Percentiles rank a stretch among this genome's conserved stretches.
phyloP scores from a whole-genome alignment of 2,329 filamentous ascomycete genomes.

The Purpureocillium lavendulum region DNA sequence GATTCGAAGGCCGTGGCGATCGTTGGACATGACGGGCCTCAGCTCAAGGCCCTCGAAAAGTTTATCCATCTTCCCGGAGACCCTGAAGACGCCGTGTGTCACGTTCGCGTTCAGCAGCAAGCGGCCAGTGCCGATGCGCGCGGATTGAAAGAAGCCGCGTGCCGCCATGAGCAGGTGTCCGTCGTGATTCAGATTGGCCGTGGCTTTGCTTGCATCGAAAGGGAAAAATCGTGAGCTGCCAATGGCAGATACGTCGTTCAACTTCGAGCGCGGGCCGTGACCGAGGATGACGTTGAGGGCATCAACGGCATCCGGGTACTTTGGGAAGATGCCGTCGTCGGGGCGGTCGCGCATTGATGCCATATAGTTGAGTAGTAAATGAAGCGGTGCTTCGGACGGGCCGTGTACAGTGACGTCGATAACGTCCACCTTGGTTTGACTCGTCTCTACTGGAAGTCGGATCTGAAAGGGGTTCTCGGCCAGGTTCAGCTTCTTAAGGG shows the following conservation, averaged over 20 bases:
- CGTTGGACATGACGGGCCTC: background rate
- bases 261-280: slow-evolving; percentile 27
- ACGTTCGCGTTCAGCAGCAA: slow-evolving; percentile 48
- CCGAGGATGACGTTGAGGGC: slow-evolving; percentile 45
- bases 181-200: slow-evolving; percentile 15
- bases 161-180: slow-evolving; percentile 29
- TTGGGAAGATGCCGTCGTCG: slow-evolving; percentile 33
- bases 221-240: slow-evolving; percentile 43
- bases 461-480: slow-evolving; percentile 24
- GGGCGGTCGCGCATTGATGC: slow-evolving; percentile 29
- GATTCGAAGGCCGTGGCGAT: slow-evolving; percentile 3
- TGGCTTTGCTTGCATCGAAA: slow-evolving; percentile 20
- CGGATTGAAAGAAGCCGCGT: slow-evolving; percentile 48
- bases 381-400: slow-evolving; percentile 27
- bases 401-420: slow-evolving; percentile 34
- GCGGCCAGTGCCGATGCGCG: slow-evolving; percentile 43
- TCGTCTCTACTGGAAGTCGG: slow-evolving; percentile 21
- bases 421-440: slow-evolving; percentile 18
- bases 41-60: slow-evolving; percentile 21
- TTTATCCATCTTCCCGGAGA: slow-evolving; percentile 22
- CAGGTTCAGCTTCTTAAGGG: slow-evolving; percentile 26
- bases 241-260: slow-evolving; percentile 26
- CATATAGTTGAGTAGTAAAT: slow-evolving; percentile 35
- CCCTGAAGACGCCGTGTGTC: slow-evolving; percentile 43
- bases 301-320: slow-evolving; percentile 38